Conservation (phyloP, 495 filamentous ascomycete species). For the Penicillium turbatum region DNA sequence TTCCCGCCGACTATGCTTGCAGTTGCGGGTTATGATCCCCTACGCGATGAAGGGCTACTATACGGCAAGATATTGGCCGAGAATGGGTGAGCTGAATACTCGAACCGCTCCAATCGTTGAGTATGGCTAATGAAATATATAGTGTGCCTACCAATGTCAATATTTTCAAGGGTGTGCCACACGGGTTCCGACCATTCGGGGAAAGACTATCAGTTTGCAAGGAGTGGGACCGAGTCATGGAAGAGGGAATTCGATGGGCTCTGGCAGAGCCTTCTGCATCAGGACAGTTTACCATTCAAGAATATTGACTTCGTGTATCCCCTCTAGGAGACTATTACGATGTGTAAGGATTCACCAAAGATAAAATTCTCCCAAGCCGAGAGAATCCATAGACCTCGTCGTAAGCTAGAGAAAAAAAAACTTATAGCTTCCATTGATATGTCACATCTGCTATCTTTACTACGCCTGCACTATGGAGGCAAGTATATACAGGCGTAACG, state of each 20-base stretch:
- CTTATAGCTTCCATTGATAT: no score
- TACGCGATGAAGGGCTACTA: conserved; percentile 44
- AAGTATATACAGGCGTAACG: no score
- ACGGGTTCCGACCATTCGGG: conserved; percentile 41
- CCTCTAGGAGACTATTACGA: no score
- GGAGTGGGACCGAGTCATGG: conserved; percentile 41
- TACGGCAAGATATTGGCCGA: conserved; percentile 41
- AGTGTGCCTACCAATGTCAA: conserved; percentile 40
- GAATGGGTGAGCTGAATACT: conserved; percentile 36
- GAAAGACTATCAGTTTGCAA: conserved; percentile 29
- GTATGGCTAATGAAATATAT: neutral
- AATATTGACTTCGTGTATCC: neutral
- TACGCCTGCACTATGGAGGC: no score
- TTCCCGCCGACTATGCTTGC: conserved; percentile 42
- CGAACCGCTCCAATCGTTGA: neutral
- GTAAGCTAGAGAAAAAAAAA: no score
- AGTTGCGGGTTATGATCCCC: conserved; percentile 42
- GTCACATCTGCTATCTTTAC: no score
- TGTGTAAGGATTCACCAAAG: no score
- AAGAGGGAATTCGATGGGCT: conserved; percentile 39
- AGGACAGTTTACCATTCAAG: neutral
- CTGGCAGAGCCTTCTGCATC: conserved; percentile 22
- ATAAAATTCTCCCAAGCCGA: no score
- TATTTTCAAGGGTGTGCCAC: conserved; percentile 43
- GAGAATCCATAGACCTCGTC: no score